phyloP scores from a whole-genome alignment of 2,329 filamentous ascomycete species.

The Calonectria multiphialidica region DNA sequence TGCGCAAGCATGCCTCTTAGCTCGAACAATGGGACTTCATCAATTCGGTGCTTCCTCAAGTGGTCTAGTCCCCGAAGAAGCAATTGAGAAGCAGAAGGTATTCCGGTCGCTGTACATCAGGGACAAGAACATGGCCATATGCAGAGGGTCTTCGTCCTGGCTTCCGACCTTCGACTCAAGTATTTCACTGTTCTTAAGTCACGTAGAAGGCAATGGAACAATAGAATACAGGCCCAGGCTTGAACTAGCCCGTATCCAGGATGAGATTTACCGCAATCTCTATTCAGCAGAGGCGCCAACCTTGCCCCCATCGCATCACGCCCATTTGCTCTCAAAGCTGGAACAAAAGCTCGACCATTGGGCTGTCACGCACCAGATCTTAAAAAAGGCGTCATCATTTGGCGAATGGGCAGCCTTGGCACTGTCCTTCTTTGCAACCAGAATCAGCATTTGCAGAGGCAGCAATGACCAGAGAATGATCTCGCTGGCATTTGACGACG shows the following conservation, averaged over 20 bases:
- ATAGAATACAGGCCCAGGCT: conserved; percentile 27
- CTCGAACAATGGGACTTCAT: conserved; percentile 43
- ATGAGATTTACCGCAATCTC: conserved; percentile 37
- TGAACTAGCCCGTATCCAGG: conserved; percentile 39
- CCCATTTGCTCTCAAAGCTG: conserved; percentile 25
- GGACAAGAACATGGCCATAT: conserved; percentile 39
- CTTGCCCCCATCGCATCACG: conserved; percentile 7
- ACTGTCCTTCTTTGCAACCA: conserved; percentile 39
- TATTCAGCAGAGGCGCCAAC: conserved; percentile 28
- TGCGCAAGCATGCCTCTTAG: conserved; percentile 41
- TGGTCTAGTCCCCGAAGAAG: conserved; percentile 18
- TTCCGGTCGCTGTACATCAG: conserved; percentile 42
- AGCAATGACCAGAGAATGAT: conserved; percentile 15
- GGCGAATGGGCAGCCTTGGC: conserved; percentile 25
- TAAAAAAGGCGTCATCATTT: conserved; percentile 24
- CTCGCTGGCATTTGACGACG: conserved; percentile 26
- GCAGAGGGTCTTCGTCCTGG: conserved; percentile 37
- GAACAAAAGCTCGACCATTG: conserved; percentile 40
- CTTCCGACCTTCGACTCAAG: conserved; percentile 34
- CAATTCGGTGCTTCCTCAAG: conserved; percentile 29
- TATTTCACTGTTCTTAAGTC: not conserved
- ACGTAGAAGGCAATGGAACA: conserved; percentile 14
- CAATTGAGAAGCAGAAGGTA: conserved; percentile 36
- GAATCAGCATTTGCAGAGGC: conserved; percentile 31
- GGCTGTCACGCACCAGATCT: conserved; percentile 29